These are phyloP conservation scores for Zygoascus flipseniorum DNA, from an alignment of 805 yeast species.

Conservation along the genomic window DNA sequence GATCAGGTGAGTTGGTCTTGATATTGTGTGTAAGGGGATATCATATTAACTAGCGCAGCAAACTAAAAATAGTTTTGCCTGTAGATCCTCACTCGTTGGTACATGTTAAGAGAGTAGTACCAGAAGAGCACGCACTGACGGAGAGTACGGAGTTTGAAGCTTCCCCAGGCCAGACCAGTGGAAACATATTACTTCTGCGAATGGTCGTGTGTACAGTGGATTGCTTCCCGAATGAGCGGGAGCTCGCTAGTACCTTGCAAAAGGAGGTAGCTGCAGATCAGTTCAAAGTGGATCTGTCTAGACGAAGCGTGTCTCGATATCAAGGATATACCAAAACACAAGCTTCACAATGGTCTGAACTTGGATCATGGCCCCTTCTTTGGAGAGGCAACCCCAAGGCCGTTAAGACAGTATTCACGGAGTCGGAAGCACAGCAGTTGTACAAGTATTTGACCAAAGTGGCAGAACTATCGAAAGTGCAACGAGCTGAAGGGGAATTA, in stretches of 20 bases:
- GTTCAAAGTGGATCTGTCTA: conserved; percentile 4
- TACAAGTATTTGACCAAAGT: conserved; percentile 27
- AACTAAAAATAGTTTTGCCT: not conserved
- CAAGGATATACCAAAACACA: conserved; percentile 69
- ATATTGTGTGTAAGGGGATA: not conserved
- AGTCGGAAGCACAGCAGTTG: conserved; percentile 41
- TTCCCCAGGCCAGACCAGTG: not conserved
- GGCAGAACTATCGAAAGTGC: conserved; percentile 15
- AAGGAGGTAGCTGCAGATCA: not conserved
- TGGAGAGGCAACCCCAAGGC: conserved; percentile 84
- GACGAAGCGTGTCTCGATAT: conserved; percentile 42
- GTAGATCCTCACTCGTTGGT: not conserved
- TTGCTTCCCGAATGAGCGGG: conserved; percentile 22
- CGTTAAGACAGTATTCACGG: conserved; percentile 36
- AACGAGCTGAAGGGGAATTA: conserved; percentile 14
- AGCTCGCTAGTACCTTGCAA: conserved; percentile 10
- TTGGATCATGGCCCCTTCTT: conserved; percentile 69
- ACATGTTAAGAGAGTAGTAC: not conserved
- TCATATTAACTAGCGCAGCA: not conserved
- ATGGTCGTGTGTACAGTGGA: conserved; percentile 42
- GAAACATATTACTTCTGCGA: conserved; percentile 18
- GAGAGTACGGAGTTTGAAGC: conserved; percentile 17
- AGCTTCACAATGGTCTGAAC: conserved; percentile 52
- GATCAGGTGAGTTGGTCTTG: conserved; percentile 16
- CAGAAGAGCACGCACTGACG: not conserved